Percentiles rank a stretch among this genome's conserved stretches.
phyloP scores from a whole-genome alignment of 2,329 filamentous ascomycete genomes.

The Aspergillus pseudonomiae region DNA sequence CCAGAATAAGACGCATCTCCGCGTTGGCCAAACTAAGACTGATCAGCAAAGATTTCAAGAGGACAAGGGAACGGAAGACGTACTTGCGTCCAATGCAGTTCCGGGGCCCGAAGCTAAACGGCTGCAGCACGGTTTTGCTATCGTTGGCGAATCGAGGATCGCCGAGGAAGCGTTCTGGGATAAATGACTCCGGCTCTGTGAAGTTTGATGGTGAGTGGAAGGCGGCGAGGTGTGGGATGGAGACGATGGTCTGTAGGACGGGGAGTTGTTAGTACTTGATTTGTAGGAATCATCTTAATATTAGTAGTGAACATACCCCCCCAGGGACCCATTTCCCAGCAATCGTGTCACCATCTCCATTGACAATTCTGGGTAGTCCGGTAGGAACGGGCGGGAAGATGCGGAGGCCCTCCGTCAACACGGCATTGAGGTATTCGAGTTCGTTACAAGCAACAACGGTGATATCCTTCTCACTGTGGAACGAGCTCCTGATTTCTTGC shows the following conservation, averaged over 20 bases:
- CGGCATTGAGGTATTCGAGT: too few relatives aligned
- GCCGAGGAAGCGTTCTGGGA: conserved; percentile 50
- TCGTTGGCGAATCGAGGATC: conserved; percentile 42
- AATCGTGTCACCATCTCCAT: too few relatives aligned
- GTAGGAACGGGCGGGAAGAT: too few relatives aligned
- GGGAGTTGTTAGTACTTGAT: not conserved
- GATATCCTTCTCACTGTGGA: conserved; percentile 29
- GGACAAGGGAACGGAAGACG: too few relatives aligned
- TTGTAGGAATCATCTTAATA: not conserved
- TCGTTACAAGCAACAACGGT: conserved; percentile 4
- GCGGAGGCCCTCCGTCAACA: too few relatives aligned
- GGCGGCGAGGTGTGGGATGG: conserved; percentile 48
- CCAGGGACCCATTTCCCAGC: not conserved
- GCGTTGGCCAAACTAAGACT: conserved; percentile 44
- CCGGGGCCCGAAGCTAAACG: conserved; percentile 53
- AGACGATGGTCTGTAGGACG: conserved; percentile 41
- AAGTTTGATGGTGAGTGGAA: conserved; percentile 50
- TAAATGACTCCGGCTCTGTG: conserved; percentile 46
- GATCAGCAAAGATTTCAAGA: too few relatives aligned
- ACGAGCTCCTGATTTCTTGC: conserved; percentile 43
- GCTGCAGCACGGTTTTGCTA: conserved; percentile 48
- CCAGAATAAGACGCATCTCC: conserved; percentile 54
- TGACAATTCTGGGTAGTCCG: too few relatives aligned
- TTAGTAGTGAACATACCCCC: not conserved
- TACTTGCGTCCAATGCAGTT: conserved; percentile 54